A percentile compares a stretch with the other conserved stretches of the same genome.
Conservation (phyloP, 2,329 filamentous ascomycete species). For the Monosporascus cannonballus region DNA sequence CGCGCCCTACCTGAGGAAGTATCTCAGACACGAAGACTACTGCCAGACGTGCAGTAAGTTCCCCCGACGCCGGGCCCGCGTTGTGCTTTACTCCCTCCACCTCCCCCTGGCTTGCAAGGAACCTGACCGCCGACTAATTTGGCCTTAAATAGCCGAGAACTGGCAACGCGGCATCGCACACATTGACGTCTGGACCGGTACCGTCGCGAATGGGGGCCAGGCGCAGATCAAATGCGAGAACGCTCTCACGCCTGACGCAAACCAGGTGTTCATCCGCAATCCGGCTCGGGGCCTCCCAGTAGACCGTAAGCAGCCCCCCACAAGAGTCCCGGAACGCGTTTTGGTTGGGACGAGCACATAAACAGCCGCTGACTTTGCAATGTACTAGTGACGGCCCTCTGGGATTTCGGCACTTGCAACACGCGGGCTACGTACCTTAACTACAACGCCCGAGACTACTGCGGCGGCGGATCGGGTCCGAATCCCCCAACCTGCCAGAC, state of each 20-base stretch:
- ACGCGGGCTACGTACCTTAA: slow-evolving; percentile 14
- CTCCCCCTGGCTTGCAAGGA: neutral
- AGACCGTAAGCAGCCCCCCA: slow-evolving; percentile 22
- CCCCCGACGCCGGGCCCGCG: neutral
- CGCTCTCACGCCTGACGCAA: slow-evolving; percentile 23
- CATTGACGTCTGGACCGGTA: slow-evolving; percentile 34
- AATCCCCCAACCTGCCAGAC: slow-evolving; percentile 8
- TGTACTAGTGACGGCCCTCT: slow-evolving; percentile 16
- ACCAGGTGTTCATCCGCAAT: slow-evolving; percentile 23
- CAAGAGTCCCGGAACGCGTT: too few relatives aligned
- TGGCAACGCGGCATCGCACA: slow-evolving; percentile 21
- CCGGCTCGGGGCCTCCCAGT: slow-evolving; percentile 24
- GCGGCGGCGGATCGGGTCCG: slow-evolving; percentile 1
- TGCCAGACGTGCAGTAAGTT: slow-evolving; percentile 19
- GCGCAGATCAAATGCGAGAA: slow-evolving; percentile 31
- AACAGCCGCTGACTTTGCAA: too few relatives aligned
- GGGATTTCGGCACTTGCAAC: slow-evolving; percentile 14
- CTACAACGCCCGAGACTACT: slow-evolving; percentile 11
- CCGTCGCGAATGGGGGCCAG: slow-evolving; percentile 23
- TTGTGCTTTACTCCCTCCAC: neutral
- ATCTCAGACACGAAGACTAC: slow-evolving; percentile 27
- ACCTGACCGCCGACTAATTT: too few relatives aligned
- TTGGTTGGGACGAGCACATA: neutral
- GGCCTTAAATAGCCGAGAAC: slow-evolving; percentile 7
- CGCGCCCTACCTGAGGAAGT: slow-evolving; percentile 37